A percentile compares a stretch with the other conserved stretches of the same genome.
These are phyloP conservation scores for Begonia masoniana DNA, from an alignment of 306 rosid species.

Conservation along the genomic window DNA sequence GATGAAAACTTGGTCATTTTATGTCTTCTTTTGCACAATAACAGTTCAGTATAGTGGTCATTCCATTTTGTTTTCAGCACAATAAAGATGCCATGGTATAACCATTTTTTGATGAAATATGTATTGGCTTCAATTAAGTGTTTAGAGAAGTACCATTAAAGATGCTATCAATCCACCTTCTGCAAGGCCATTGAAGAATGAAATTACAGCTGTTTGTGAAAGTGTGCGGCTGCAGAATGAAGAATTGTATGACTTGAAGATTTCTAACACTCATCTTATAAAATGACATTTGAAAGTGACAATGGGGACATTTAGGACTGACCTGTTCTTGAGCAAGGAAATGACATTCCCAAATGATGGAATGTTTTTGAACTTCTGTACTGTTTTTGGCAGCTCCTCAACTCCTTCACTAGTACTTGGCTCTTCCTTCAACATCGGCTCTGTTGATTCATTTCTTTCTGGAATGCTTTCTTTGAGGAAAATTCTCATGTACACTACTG, in stretches of 20 bases:
- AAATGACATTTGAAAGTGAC: background rate
- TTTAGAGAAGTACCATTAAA: conserved; percentile 32
- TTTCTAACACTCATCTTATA: background rate
- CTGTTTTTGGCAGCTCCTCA: conserved; percentile 11
- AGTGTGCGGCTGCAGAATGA: conserved; percentile 49
- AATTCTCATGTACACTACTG: conserved; percentile 63
- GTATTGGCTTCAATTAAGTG: background rate
- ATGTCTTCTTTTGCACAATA: too few species aligned
- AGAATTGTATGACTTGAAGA: background rate
- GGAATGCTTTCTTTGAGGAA: conserved; percentile 60
- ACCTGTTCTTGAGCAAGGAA: conserved; percentile 50
- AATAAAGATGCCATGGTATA: too few species aligned
- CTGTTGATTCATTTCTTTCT: conserved; percentile 15
- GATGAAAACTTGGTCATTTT: too few species aligned
- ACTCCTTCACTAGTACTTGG: conserved; percentile 8
- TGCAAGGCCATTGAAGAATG: conserved; percentile 59
- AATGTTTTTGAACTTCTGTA: conserved; percentile 29
- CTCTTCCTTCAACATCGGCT: conserved; percentile 45
- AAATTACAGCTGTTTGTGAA: conserved; percentile 57
- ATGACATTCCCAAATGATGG: conserved; percentile 33
- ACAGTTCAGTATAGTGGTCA: too few species aligned
- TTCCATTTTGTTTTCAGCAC: too few species aligned
- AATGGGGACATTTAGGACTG: background rate
- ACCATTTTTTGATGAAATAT: too few species aligned
- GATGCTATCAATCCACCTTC: conserved; percentile 61